phyloP scores from a whole-genome alignment of 208 protist genomes.

The Leishmania martiniquensis region DNA sequence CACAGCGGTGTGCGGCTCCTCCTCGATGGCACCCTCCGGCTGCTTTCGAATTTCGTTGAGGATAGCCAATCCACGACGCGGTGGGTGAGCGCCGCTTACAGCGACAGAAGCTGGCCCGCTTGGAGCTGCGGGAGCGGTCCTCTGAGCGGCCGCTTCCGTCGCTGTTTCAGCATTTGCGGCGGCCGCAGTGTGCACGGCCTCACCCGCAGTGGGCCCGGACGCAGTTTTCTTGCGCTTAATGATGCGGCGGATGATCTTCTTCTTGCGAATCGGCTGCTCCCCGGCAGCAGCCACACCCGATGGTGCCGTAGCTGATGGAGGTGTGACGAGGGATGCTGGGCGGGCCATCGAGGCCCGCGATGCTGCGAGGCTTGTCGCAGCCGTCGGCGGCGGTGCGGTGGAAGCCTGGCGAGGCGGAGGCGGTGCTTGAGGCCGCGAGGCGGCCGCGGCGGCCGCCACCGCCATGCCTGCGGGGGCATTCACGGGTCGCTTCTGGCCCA shows the following conservation, averaged over 20 bases:
- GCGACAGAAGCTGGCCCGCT: background rate
- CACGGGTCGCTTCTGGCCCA: conserved; percentile 20
- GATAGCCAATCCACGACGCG: conserved; percentile 20
- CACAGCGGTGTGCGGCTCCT: background rate
- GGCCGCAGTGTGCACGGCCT: background rate
- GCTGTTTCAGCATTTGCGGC: too few species aligned
- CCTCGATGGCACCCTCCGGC: conserved; percentile 21
- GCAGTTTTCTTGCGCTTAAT: conserved; percentile 28
- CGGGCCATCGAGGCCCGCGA: background rate
- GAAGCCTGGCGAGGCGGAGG: background rate
- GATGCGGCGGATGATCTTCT: conserved; percentile 38
- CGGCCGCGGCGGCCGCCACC: background rate
- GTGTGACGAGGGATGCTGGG: conserved; percentile 21
- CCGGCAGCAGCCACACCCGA: background rate
- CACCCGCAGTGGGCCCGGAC: background rate
- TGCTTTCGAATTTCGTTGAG: conserved; percentile 30
- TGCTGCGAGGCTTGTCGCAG: background rate
- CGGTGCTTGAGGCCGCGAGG: background rate
- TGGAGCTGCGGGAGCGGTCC: background rate
- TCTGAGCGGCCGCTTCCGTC: background rate
- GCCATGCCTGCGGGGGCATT: background rate
- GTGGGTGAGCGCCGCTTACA: background rate
- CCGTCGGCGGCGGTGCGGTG: background rate
- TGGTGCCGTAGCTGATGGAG: conserved; percentile 2
- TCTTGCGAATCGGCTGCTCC: conserved; percentile 5